A percentile compares a stretch with the other conserved stretches of the same genome.
Evolutionary conservation across 2,329 filamentous ascomycete genomes (phyloP).

Genomic region (Pyrenophora teres): DNA sequence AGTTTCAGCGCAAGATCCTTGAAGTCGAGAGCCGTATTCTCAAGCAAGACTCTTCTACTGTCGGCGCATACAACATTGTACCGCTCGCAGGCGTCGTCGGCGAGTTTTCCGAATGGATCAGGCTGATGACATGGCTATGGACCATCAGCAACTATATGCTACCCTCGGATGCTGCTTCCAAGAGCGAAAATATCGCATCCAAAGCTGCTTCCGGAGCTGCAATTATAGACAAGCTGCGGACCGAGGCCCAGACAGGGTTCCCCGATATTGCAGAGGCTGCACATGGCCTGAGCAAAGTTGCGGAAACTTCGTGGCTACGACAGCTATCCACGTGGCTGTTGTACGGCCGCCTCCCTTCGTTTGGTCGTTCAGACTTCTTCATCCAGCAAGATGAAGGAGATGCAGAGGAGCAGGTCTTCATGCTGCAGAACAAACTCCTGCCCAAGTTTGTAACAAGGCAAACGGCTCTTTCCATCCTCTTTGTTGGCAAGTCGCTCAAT

Average conservation of each 20-base stretch:
- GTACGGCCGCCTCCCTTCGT: conserved; percentile 79
- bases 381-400: conserved; percentile 55
- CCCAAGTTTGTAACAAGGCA: conserved; percentile 78
- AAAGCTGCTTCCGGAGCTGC: conserved; percentile 66
- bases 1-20: conserved; percentile 82
- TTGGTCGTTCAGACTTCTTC: conserved; percentile 86
- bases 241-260: conserved; percentile 85
- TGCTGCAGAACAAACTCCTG: conserved; percentile 57
- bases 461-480: conserved; percentile 82
- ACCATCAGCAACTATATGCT: conserved; percentile 72
- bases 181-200: conserved; percentile 17
- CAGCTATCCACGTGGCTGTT: conserved; percentile 89
- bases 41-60: conserved; percentile 73
- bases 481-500: conserved; percentile 87
- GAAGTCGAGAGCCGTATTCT: conserved; percentile 82
- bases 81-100: conserved; percentile 82
- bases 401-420: conserved; percentile 35
- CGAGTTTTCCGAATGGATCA: conserved; percentile 86
- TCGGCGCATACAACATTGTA: conserved; percentile 92
- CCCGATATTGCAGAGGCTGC: conserved; percentile 80
- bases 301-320: conserved; percentile 89
- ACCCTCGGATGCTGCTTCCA: conserved; percentile 33
- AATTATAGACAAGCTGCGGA: conserved; percentile 76
- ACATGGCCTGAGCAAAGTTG: conserved; percentile 71
- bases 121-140: conserved; percentile 86